phyloP scores from a whole-genome alignment of 257 asterid genomes.

The Solanum pimpinellifolium region DNA sequence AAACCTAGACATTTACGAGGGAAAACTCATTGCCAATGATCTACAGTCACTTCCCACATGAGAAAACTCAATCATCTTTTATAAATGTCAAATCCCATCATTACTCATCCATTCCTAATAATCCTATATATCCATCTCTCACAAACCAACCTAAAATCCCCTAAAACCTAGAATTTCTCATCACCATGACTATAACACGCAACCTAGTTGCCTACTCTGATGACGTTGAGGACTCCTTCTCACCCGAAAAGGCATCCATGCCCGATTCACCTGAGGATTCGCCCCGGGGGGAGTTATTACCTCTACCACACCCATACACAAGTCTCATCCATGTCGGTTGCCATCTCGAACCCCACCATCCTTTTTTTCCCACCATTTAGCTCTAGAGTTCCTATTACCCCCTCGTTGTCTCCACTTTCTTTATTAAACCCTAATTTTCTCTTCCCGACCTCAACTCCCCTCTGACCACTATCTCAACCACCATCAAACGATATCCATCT shows the following conservation, averaged over 20 bases:
- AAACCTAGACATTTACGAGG: not conserved
- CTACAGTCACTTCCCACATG: not conserved
- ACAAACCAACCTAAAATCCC: too few relatives aligned
- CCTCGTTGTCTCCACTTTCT: too few relatives aligned
- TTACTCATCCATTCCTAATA: not conserved
- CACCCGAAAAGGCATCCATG: not conserved
- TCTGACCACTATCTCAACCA: not conserved
- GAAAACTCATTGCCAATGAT: not conserved
- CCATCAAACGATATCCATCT: not conserved
- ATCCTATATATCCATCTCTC: not conserved
- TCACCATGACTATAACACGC: not conserved
- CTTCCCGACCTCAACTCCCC: not conserved
- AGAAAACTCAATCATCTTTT: not conserved
- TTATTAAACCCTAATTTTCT: too few relatives aligned
- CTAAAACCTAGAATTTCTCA: too few relatives aligned
- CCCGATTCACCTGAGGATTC: not conserved
- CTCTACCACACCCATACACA: not conserved
- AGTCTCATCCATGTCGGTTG: not conserved
- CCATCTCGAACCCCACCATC: not conserved
- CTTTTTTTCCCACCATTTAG: not conserved
- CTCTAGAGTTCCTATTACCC: not conserved
- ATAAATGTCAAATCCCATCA: not conserved
- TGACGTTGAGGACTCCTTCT: not conserved
- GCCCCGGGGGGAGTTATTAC: fast-evolving
- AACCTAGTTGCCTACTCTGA: not conserved